Percentiles rank a stretch among this genome's conserved stretches.
phyloP scores from a whole-genome alignment of 1,284 basidiomycete genomes.

The Neonothopanus nambi region DNA sequence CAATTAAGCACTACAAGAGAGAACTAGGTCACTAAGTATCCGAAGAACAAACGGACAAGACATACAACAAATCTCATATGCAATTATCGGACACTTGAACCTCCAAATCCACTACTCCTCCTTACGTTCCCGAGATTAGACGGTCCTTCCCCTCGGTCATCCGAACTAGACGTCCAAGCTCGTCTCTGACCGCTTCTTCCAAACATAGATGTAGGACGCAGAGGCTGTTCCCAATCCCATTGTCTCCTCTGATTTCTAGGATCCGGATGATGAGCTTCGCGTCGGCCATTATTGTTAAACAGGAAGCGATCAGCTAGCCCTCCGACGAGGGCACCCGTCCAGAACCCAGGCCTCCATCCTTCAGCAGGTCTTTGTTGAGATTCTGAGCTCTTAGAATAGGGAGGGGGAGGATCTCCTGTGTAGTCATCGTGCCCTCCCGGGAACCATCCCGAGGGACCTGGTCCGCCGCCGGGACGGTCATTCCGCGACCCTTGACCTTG shows the following conservation, averaged over 20 bases:
- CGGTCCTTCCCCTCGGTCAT: slow-evolving; percentile 69
- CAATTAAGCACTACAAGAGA: no score
- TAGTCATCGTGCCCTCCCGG: slow-evolving; percentile 47
- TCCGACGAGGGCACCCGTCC: slow-evolving; percentile 75
- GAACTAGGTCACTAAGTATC: no score
- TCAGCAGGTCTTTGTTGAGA: slow-evolving; percentile 25
- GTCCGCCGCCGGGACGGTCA: slow-evolving; percentile 24
- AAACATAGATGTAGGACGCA: neutral
- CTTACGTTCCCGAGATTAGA: slow-evolving; percentile 67
- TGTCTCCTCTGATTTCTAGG: slow-evolving; percentile 13
- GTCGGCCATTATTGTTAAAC: slow-evolving; percentile 24
- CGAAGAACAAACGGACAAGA: no score
- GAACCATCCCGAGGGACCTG: slow-evolving; percentile 44
- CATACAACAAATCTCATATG: neutral
- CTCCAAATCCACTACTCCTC: slow-evolving; percentile 68
- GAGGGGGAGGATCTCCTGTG: slow-evolving; percentile 64
- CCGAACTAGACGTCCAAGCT: slow-evolving; percentile 24
- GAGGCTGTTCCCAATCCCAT: slow-evolving; percentile 22
- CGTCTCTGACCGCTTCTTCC: neutral
- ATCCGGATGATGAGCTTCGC: slow-evolving; percentile 32
- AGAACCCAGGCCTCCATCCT: slow-evolving; percentile 73
- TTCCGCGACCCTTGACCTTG: neutral
- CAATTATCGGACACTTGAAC: slow-evolving; percentile 56
- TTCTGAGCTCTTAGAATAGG: slow-evolving; percentile 58
- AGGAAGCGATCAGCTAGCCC: slow-evolving; percentile 59